Evolutionary conservation across 2,329 filamentous ascomycete species (phyloP).

Genomic region (Penicillium paneum): DNA sequence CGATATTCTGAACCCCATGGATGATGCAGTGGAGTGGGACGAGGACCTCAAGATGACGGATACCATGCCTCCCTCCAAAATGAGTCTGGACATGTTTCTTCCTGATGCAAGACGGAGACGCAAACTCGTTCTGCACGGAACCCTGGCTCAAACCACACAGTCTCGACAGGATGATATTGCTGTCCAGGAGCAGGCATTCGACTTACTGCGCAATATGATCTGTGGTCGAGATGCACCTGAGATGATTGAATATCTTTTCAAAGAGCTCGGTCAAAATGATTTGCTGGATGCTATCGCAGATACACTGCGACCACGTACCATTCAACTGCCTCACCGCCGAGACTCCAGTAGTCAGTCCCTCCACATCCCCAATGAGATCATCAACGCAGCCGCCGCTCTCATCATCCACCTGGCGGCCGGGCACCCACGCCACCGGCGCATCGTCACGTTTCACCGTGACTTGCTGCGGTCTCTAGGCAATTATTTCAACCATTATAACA

Average conservation of each 20-base stretch:
- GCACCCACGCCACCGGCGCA: slow-evolving; percentile 70
- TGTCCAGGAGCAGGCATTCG: slow-evolving; percentile 86
- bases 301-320: slow-evolving; percentile 62
- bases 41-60: slow-evolving; percentile 37
- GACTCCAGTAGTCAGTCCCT: slow-evolving; percentile 31
- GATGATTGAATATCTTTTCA: slow-evolving; percentile 85
- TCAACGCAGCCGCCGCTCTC: slow-evolving; percentile 74
- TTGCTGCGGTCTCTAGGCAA: slow-evolving; percentile 70
- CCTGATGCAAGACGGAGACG: slow-evolving; percentile 41
- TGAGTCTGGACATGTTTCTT: slow-evolving; percentile 38
- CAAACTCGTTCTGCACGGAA: slow-evolving; percentile 55
- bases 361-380: slow-evolving; percentile 57
- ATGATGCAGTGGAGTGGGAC: slow-evolving; percentile 28
- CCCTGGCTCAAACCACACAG: slow-evolving; percentile 65
- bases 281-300: slow-evolving; percentile 77
- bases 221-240: slow-evolving; percentile 58
- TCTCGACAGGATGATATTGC: slow-evolving; percentile 74
- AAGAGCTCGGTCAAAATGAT: slow-evolving; percentile 68
- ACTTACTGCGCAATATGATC: slow-evolving; percentile 87
- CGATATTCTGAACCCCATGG: slow-evolving; percentile 56
- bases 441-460: slow-evolving; percentile 72
- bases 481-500: slow-evolving; percentile 70
- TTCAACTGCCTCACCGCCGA: slow-evolving; percentile 32
- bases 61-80: slow-evolving; percentile 41
- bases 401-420: slow-evolving; percentile 87